Percentiles rank a stretch among this genome's conserved stretches.
Conservation (phyloP, 2,329 filamentous ascomycete genomes). For the Alternaria burnsii region DNA sequence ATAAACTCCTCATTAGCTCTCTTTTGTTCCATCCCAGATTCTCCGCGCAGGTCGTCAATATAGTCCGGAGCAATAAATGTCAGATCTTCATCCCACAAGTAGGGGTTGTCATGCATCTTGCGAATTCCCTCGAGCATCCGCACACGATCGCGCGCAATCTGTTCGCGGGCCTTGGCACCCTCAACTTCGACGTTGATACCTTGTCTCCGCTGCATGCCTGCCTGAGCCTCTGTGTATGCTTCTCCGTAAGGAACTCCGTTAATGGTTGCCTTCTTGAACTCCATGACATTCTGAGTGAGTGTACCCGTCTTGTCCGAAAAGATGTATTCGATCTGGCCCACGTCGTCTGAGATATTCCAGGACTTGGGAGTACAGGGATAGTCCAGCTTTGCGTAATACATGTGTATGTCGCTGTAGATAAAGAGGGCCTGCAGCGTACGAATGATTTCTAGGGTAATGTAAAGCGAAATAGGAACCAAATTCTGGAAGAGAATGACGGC, state of each 20-base stretch:
- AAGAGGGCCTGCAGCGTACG: conserved; percentile 93
- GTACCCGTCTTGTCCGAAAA: conserved; percentile 96
- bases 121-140: conserved; percentile 78
- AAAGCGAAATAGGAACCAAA: conserved; percentile 96
- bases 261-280: conserved; percentile 98
- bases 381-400: conserved; percentile 96
- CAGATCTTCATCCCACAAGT: conserved; percentile 85
- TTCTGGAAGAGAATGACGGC: conserved; percentile 96
- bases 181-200: conserved; percentile 88
- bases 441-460: conserved; percentile 96
- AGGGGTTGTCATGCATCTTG: conserved; percentile 85
- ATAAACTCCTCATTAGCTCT: conserved; percentile 87
- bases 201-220: conserved; percentile 91
- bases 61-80: conserved; percentile 94
- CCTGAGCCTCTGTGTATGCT: conserved; percentile 95
- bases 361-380: conserved; percentile 96
- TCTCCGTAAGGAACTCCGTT: conserved; percentile 97
- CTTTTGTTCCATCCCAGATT: conserved; percentile 78
- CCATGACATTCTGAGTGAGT: conserved; percentile 93
- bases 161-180: conserved; percentile 71
- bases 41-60: conserved; percentile 80
- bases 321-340: conserved; percentile 98
- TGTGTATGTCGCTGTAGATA: conserved; percentile 93
- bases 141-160: conserved; percentile 80
- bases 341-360: conserved; percentile 98